Conservation (phyloP, 2,329 filamentous ascomycete species). For the Apiospora phragmitis region DNA sequence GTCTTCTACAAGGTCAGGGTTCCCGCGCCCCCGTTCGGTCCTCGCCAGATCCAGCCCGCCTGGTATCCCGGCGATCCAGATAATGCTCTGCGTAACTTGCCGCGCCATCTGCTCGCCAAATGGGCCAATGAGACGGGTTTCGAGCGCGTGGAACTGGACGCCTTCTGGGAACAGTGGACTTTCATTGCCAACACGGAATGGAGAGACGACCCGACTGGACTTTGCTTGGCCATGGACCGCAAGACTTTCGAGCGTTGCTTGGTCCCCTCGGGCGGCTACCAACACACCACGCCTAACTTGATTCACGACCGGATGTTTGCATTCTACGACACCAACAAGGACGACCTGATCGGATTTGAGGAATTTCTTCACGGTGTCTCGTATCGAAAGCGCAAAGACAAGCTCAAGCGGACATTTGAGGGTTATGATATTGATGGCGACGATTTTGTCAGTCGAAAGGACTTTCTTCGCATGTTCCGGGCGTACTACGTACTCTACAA, state of each 20-base stretch:
- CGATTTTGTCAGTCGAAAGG: slow-evolving; percentile 79
- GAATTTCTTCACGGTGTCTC: slow-evolving; percentile 87
- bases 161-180: slow-evolving; percentile 95
- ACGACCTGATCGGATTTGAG: slow-evolving; percentile 86
- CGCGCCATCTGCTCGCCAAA: slow-evolving; percentile 65
- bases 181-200: slow-evolving; percentile 88
- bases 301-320: slow-evolving; percentile 96
- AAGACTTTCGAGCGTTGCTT: slow-evolving; percentile 91
- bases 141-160: slow-evolving; percentile 85
- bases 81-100: slow-evolving; percentile 66
- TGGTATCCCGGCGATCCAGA: slow-evolving; percentile 90
- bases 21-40: slow-evolving; percentile 81
- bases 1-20: slow-evolving; percentile 96
- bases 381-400: slow-evolving; percentile 66
- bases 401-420: slow-evolving; percentile 74
- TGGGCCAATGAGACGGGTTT: slow-evolving; percentile 73
- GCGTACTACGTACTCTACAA: slow-evolving; percentile 91
- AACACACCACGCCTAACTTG: slow-evolving; percentile 78
- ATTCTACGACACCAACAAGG: slow-evolving; percentile 90
- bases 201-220: slow-evolving; percentile 74
- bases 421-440: slow-evolving; percentile 91
- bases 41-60: slow-evolving; percentile 76
- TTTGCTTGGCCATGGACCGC: slow-evolving; percentile 84
- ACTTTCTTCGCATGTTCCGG: slow-evolving; percentile 88
- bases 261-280: slow-evolving; percentile 78